A percentile compares a stretch with the other conserved stretches of the same genome.
phyloP scores from a whole-genome alignment of 1,139 yeast species.

The Arxiozyma bovina region DNA sequence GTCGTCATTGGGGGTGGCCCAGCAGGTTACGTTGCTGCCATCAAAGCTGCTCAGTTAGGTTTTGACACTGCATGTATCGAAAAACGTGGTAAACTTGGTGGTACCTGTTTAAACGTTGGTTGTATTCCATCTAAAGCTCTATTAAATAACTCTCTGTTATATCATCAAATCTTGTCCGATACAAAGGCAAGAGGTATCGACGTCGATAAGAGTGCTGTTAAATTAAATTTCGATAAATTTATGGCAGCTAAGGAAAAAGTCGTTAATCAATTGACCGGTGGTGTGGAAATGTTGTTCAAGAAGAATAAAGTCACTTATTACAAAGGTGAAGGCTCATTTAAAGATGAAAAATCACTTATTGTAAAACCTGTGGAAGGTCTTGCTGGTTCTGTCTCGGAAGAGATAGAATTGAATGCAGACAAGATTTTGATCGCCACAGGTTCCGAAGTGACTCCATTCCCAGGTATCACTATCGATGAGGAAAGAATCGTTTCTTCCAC shows the following conservation, averaged over 20 bases:
- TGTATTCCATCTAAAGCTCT: constrained; percentile 97
- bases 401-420: constrained; percentile 57
- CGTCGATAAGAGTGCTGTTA: constrained; percentile 54
- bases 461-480: constrained; percentile 94
- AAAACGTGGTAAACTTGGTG: constrained; percentile 93
- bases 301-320: constrained; percentile 90
- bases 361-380: constrained; percentile 85
- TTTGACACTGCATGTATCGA: constrained; percentile 92
- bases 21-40: constrained; percentile 98
- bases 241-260: constrained; percentile 90
- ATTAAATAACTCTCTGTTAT: constrained; percentile 87
- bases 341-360: constrained; percentile 67
- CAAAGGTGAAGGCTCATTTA: constrained; percentile 87
- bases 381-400: constrained; percentile 44
- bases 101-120: constrained; percentile 96
- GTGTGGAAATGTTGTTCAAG: constrained; percentile 90
- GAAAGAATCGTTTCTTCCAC: constrained; percentile 95
- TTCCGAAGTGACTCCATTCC: constrained; percentile 97
- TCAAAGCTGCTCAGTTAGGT: constrained; percentile 96
- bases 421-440: constrained; percentile 96
- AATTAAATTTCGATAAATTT: constrained; percentile 66
- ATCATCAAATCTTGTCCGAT: constrained; percentile 83
- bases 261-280: constrained; percentile 82
- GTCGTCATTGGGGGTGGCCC: constrained; percentile 99
- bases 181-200: constrained; percentile 85